Conservation (phyloP, 2,329 filamentous ascomycete species). For the Neoscytalidium dimidiatum region DNA sequence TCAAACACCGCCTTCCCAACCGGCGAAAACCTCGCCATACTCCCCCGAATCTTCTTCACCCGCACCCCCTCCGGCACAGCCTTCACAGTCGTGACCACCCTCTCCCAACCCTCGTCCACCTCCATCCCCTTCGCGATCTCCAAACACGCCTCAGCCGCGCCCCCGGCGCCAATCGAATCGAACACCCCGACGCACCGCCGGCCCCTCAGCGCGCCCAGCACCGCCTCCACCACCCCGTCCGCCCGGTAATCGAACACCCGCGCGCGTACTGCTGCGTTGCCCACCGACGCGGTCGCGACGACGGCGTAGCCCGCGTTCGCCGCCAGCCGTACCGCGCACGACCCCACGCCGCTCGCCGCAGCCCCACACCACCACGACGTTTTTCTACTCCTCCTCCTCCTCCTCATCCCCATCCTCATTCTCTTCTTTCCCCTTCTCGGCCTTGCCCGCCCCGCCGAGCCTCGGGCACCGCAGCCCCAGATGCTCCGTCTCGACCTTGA, state of each 20-base stretch:
- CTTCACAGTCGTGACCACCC: neutral
- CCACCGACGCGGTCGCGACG: slow-evolving; percentile 31
- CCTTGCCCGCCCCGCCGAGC: slow-evolving; percentile 23
- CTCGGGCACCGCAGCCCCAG: slow-evolving; percentile 43
- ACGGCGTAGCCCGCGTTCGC: slow-evolving; percentile 36
- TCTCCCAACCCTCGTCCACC: neutral
- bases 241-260: slow-evolving; percentile 36
- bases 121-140: neutral
- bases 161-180: slow-evolving; percentile 30
- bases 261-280: slow-evolving; percentile 34
- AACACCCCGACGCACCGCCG: slow-evolving; percentile 42
- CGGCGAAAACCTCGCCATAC: slow-evolving; percentile 23
- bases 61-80: neutral
- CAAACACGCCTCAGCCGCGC: neutral
- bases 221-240: slow-evolving; percentile 34
- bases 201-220: slow-evolving; percentile 37
- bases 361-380: slow-evolving; percentile 40
- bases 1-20: slow-evolving; percentile 35
- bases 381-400: neutral
- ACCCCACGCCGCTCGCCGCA: slow-evolving; percentile 38
- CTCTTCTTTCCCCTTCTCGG: slow-evolving; percentile 28
- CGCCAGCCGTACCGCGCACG: slow-evolving; percentile 36
- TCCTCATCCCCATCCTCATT: neutral
- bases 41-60: neutral
- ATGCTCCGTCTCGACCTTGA: slow-evolving; percentile 41